Conservation (phyloP, 306 rosid genomes). For the Cucurbita maxima region DNA sequence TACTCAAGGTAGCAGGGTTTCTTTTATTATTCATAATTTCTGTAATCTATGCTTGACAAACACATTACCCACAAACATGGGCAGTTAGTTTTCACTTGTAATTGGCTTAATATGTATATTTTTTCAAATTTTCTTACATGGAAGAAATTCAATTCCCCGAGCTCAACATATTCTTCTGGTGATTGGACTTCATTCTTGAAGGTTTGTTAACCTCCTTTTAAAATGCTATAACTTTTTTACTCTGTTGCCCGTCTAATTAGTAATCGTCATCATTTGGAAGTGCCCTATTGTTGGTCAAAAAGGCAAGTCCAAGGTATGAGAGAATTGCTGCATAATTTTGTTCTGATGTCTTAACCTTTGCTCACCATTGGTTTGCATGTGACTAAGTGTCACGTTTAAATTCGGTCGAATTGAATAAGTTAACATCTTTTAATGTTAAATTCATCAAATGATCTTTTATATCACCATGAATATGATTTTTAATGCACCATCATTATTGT, state of each 20-base stretch:
- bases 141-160: conserved; percentile 91
- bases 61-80: neutral
- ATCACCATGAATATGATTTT: neutral
- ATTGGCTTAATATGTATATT: conserved; percentile 4
- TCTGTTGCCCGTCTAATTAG: neutral
- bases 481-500: neutral
- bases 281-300: neutral
- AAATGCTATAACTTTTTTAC: neutral
- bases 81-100: conserved; percentile 5
- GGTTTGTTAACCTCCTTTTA: conserved; percentile 20
- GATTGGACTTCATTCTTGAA: conserved; percentile 88
- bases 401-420: neutral
- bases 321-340: neutral
- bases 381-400: neutral
- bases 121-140: conserved; percentile 12
- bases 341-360: neutral
- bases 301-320: neutral
- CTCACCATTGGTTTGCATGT: neutral
- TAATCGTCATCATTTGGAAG: neutral
- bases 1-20: conserved; percentile 51
- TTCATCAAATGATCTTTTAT: neutral
- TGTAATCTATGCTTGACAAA: conserved; percentile 1
- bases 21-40: neutral
- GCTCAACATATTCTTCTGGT: conserved; percentile 55
- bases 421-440: neutral